Conservation (phyloP, 176 grass and related monocot species). For the Microstegium vimineum region DNA sequence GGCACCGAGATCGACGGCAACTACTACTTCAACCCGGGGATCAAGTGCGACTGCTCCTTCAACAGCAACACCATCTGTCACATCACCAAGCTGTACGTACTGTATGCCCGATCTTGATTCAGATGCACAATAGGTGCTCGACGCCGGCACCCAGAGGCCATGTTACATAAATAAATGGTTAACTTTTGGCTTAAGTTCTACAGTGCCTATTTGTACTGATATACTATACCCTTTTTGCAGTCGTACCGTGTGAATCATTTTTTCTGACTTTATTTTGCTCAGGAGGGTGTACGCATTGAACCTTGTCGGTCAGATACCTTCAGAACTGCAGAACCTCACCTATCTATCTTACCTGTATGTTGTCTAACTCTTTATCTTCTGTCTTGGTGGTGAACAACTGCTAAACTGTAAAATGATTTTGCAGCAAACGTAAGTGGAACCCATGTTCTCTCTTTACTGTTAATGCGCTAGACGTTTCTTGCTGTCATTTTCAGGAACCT, state of each 20-base stretch:
- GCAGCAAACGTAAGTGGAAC: neutral
- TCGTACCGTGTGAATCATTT: neutral
- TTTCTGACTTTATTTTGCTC: neutral
- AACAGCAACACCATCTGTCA: slow-evolving; percentile 40
- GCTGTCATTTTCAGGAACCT: slow-evolving; percentile 47
- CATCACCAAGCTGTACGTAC: slow-evolving; percentile 51
- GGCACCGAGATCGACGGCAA: slow-evolving; percentile 11
- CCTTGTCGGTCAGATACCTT: slow-evolving; percentile 47
- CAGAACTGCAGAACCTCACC: slow-evolving; percentile 52
- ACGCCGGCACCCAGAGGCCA: neutral
- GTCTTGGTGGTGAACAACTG: neutral
- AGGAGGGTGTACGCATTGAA: slow-evolving; percentile 43
- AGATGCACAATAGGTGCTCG: neutral
- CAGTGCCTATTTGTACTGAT: neutral
- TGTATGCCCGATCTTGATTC: neutral
- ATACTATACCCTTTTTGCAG: neutral
- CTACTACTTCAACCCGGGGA: slow-evolving; percentile 28
- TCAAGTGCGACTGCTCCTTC: slow-evolving; percentile 59
- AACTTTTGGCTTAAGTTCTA: neutral
- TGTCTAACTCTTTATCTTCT: neutral
- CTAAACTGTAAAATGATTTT: neutral
- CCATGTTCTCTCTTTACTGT: neutral
- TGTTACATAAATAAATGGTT: neutral
- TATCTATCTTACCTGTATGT: slow-evolving; percentile 44
- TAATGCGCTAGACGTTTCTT: neutral